A percentile compares a stretch with the other conserved stretches of the same genome.
phyloP scores from a whole-genome alignment of 495 filamentous ascomycete species.

The Darksidea phi region DNA sequence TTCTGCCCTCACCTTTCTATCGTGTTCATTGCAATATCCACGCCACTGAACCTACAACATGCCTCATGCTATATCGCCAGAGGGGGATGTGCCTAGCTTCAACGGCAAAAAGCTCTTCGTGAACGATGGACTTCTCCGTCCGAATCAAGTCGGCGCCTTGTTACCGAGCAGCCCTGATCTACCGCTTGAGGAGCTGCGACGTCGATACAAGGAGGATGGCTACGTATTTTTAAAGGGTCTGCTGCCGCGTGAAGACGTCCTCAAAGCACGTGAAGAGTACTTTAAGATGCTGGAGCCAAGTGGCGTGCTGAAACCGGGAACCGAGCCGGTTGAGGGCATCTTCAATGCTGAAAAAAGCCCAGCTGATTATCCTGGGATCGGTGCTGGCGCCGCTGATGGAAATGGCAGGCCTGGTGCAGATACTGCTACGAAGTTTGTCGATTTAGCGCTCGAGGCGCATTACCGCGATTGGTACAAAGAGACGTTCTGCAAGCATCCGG shows the following conservation, averaged over 20 bases:
- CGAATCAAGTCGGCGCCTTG: conserved; percentile 50
- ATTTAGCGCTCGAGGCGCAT: conserved; percentile 57
- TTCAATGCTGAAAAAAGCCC: conserved; percentile 54
- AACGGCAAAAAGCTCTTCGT: conserved; percentile 40
- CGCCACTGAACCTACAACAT: not conserved
- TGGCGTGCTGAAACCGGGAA: conserved; percentile 54
- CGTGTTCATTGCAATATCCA: too few species aligned
- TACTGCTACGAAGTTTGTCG: conserved; percentile 51
- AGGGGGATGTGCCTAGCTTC: conserved; percentile 14
- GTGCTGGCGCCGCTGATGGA: conserved; percentile 50
- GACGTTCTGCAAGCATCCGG: conserved; percentile 56
- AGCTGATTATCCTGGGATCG: conserved; percentile 57
- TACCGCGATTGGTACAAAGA: conserved; percentile 58
- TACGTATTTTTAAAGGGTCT: conserved; percentile 62
- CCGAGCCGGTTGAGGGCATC: conserved; percentile 45
- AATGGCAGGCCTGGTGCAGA: conserved; percentile 51
- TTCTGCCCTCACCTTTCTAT: too few species aligned
- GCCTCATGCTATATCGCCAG: conserved; percentile 24
- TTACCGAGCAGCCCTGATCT: conserved; percentile 39
- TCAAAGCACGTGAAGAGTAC: conserved; percentile 56
- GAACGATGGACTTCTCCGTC: conserved; percentile 54
- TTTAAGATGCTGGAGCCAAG: conserved; percentile 56
- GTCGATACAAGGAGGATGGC: conserved; percentile 56
- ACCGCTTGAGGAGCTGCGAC: conserved; percentile 50
- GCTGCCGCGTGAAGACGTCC: conserved; percentile 57